Conservation (phyloP, 768 basidiomycete genomes). For the Suillus luteus region DNA sequence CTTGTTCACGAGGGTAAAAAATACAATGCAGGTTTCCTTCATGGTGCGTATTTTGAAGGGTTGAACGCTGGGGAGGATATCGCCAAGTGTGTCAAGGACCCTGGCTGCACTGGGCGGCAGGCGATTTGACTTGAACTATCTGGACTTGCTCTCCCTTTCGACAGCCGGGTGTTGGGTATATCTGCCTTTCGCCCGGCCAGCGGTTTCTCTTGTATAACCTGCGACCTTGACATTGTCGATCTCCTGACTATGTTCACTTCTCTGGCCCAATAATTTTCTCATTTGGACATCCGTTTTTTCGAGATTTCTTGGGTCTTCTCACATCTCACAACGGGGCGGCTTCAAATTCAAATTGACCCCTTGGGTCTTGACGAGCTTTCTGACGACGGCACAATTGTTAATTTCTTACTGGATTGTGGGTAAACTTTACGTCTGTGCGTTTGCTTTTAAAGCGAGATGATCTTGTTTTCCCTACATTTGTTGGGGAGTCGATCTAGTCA, state of each 20-base stretch:
- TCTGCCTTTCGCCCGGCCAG: too few relatives aligned
- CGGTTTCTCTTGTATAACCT: background rate
- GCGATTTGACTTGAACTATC: too few relatives aligned
- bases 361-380: background rate
- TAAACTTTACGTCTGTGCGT: background rate
- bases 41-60: constrained; percentile 63
- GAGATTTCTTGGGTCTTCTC: background rate
- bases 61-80: constrained; percentile 40
- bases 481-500: background rate
- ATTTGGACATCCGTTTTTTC: background rate
- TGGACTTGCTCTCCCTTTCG: too few relatives aligned
- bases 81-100: constrained; percentile 42
- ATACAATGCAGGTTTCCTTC: constrained; percentile 46
- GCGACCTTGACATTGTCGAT: background rate
- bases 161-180: too few relatives aligned
- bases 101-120: constrained; percentile 28
- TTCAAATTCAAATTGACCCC: background rate
- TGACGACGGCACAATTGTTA: background rate
- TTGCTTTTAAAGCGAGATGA: background rate
- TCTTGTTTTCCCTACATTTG: background rate
- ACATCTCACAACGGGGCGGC: background rate
- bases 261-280: too few relatives aligned
- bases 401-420: background rate
- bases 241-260: background rate
- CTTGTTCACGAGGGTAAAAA: background rate